These are phyloP conservation scores for Solanum lignicaule DNA, from an alignment of 257 asterid genomes.

Conservation along the genomic window DNA sequence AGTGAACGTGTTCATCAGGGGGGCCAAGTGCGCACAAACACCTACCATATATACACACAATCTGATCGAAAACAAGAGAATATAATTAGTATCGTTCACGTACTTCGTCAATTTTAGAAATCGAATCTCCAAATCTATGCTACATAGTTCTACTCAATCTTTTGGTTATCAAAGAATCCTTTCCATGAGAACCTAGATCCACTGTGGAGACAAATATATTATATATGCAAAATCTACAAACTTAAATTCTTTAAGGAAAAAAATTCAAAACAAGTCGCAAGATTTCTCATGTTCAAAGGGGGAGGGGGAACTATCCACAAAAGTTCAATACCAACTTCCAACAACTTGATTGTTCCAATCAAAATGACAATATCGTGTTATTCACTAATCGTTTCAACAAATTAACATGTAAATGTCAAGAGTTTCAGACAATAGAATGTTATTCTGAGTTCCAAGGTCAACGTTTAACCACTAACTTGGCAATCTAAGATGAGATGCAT, in stretches of 20 bases:
- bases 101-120: not conserved
- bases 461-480: not conserved
- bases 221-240: not conserved
- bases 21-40: not conserved
- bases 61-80: not conserved
- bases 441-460: not conserved
- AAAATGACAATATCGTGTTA: not conserved
- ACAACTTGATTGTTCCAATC: not conserved
- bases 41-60: not conserved
- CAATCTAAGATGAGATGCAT: not conserved
- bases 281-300: not conserved
- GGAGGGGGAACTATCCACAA: not conserved
- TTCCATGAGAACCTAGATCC: not conserved
- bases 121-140: not conserved
- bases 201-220: not conserved
- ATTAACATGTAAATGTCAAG: not conserved
- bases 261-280: not conserved
- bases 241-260: not conserved
- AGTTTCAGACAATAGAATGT: not conserved
- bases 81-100: not conserved
- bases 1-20: not conserved
- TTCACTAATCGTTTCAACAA: not conserved
- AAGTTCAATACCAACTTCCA: not conserved
- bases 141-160: not conserved
- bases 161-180: not conserved